Evolutionary conservation across 106 monocot species (phyloP).

Genomic region (Platanthera guangdongensis): DNA sequence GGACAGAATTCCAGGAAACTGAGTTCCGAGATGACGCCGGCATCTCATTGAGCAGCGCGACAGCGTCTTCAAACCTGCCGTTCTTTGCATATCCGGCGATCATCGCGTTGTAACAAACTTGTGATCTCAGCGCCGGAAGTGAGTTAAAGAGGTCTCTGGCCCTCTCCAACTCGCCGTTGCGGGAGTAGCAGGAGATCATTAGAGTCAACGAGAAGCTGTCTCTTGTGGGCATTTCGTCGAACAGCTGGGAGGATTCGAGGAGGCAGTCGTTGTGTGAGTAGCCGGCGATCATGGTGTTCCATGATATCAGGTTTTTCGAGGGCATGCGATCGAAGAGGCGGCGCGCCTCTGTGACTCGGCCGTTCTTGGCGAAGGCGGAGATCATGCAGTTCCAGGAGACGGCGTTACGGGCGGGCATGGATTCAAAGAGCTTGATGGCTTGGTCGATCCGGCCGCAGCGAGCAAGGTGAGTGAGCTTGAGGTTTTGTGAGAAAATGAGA

Average conservation of each 20-base stretch:
- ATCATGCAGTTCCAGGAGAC: slow-evolving; percentile 55
- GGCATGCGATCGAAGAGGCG: slow-evolving; percentile 32
- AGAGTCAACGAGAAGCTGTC: slow-evolving; percentile 40
- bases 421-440: slow-evolving; percentile 37
- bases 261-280: slow-evolving; percentile 25
- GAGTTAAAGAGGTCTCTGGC: slow-evolving; percentile 35
- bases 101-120: slow-evolving; percentile 53
- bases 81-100: slow-evolving; percentile 48
- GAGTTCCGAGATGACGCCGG: slow-evolving; percentile 15
- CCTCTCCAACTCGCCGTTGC: slow-evolving; percentile 22
- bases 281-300: slow-evolving; percentile 46
- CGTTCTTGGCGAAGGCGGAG: slow-evolving; percentile 37
- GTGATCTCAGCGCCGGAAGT: slow-evolving; percentile 18
- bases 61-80: slow-evolving; percentile 30
- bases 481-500: slow-evolving; percentile 36
- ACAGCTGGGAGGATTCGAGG: slow-evolving; percentile 21
- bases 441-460: slow-evolving; percentile 49
- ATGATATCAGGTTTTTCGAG: slow-evolving; percentile 30
- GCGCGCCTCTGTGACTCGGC: slow-evolving; percentile 21
- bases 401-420: slow-evolving; percentile 39
- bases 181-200: slow-evolving; percentile 44
- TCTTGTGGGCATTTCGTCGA: slow-evolving; percentile 44
- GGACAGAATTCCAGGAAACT: slow-evolving; percentile 45
- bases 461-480: slow-evolving; percentile 37
- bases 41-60: slow-evolving; percentile 27